These are phyloP conservation scores for Fusarium phyllophilum DNA, from an alignment of 2,329 filamentous ascomycete species.

Conservation along the genomic window DNA sequence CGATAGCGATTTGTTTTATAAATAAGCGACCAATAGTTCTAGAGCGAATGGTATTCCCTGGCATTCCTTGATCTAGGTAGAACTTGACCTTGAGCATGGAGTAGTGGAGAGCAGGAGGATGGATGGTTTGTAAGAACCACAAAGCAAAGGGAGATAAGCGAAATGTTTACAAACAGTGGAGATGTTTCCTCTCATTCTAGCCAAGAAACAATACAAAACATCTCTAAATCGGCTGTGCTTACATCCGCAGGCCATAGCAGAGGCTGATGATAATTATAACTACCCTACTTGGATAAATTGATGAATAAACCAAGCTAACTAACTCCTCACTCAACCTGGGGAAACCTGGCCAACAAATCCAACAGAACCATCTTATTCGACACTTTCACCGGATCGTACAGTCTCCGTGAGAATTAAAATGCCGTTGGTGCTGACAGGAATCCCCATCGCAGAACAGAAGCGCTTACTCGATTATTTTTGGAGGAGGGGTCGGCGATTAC, in stretches of 20 bases:
- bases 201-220: constrained; percentile 2
- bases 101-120: too few relatives aligned
- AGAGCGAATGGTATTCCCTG: too few relatives aligned
- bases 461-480: constrained; percentile 36
- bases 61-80: too few relatives aligned
- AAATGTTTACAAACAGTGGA: neutral
- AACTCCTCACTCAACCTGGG: neutral
- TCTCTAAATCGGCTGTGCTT: neutral
- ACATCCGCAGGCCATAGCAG: neutral
- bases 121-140: neutral
- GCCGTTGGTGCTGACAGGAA: constrained; percentile 22
- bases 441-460: neutral
- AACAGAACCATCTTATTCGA: neutral
- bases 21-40: too few relatives aligned
- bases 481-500: constrained; percentile 3
- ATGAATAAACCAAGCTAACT: neutral
- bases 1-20: too few relatives aligned
- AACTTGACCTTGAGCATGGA: too few relatives aligned
- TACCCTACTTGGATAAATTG: too few relatives aligned
- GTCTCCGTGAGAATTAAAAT: constrained; percentile 1
- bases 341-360: constrained; percentile 1
- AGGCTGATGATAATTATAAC: neutral
- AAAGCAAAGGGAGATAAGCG: neutral
- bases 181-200: constrained; percentile 1
- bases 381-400: constrained; percentile 10